These are phyloP conservation scores for Parascedosporium putredinis DNA, from an alignment of 2,329 filamentous ascomycete genomes.

Conservation along the genomic window DNA sequence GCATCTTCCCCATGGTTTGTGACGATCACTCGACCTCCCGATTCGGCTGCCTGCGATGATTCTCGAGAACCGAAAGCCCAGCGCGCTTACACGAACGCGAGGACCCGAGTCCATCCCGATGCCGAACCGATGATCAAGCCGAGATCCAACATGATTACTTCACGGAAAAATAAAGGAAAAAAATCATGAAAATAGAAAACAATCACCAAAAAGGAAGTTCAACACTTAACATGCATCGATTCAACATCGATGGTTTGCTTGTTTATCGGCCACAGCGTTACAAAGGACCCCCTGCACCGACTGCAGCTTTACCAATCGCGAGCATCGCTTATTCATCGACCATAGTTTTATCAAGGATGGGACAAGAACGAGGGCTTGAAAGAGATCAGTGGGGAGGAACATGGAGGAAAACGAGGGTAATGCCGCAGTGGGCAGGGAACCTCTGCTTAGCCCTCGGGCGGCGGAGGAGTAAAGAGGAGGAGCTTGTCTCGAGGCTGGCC, in stretches of 20 bases:
- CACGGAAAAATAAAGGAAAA: neutral
- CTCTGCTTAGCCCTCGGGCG: neutral
- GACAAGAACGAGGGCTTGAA: no score
- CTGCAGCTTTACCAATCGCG: neutral
- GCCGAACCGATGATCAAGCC: neutral
- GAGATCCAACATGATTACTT: neutral
- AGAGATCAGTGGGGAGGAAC: no score
- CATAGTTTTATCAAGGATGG: neutral
- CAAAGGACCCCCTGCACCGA: neutral
- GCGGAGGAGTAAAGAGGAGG: constrained; percentile 2
- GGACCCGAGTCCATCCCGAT: no score
- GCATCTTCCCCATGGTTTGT: no score
- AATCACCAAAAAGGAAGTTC: neutral
- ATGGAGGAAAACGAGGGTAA: neutral
- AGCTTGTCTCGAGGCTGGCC: constrained; percentile 3
- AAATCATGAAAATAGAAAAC: neutral
- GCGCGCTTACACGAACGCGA: no score
- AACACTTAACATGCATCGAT: neutral
- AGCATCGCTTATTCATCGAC: neutral
- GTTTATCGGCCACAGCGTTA: neutral
- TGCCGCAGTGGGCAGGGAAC: constrained; percentile 6
- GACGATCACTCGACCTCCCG: neutral
- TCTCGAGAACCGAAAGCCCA: no score
- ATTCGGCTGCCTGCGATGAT: neutral
- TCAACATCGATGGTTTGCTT: neutral